Evolutionary conservation across 352 stramenopile species (phyloP), one percentile per base, ranked within the genome.

Genomic region (Globisporangium lucens): DNA sequence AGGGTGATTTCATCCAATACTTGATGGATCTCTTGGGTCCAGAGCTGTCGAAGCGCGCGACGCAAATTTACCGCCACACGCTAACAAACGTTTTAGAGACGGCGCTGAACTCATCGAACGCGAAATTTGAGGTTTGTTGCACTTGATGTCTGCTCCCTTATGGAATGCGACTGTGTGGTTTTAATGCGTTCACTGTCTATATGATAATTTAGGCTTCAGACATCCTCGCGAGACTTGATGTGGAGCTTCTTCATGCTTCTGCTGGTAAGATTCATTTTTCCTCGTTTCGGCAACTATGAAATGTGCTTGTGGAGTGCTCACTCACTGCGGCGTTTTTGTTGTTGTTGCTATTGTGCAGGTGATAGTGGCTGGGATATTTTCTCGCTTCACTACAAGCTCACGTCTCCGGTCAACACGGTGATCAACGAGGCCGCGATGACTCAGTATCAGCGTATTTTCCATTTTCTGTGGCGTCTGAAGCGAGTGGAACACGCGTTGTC

Each of bases 1-100:
- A 95, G 89, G 98, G 97, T 7, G 97, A 99, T 69, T 99, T 99
- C 68, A 97, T 99, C 67, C 96, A 97, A 64, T 97, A 97, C 38
- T 75, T 99, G 30, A 98, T 99, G 83, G 95, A 99, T 68, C 70
- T 95, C 20, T 71, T 98, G 56, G 85, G 90, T 22, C 89, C 91
- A 15, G 92, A 98, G 67, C 72, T 98, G 1, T 94, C 85, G 13
- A 97, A 98, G 63, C 77, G 89, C 43, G 90, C 93, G 12, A 81
- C 78, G 10, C 90, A 96, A 64, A 89, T 99, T 33, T 99, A 98
- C 74, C 89, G 93, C 2, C 97, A 99, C 78, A 98, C 97, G 17
- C 82, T 99, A 2, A 89, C 94, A 47, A 91, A 91, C 22, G 89
- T 99, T 47, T 74, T 99, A 20, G 97, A 99, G 68, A 95, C 85